Base-by-base conservation (phyloP, 441 rosid species). In the Populus tomentosa region DNA sequence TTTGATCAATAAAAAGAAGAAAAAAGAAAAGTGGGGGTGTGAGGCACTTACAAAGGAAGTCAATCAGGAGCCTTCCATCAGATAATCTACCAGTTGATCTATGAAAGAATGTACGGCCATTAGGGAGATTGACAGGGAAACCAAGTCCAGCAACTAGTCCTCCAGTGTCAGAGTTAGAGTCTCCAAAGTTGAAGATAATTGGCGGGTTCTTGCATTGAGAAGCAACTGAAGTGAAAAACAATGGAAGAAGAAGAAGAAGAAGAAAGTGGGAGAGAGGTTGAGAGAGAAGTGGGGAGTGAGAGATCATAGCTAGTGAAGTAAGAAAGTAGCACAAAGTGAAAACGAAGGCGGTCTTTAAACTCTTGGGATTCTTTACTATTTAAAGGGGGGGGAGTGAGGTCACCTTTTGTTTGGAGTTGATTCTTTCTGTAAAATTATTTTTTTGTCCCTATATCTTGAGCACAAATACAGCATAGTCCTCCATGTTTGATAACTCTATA, bases 161-260 rank as follows among this genome's bases (percentile, higher is more conserved):
- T 23, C 98, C 98, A 3, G 97, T 91, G 86, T 92, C 97, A 38
- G 97, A 91, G 88, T 92, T 92, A 3, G 97, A 94, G 79, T 94
- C 94, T 6, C 97, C 98, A 46, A 90, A 92, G 88, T 86, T 90
- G 94, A 92, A 94, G 81, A 94, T 88, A 64, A 92, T 75, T 2
- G 97, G 92, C 8, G 86, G 83, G 14, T 33, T 62, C n/a, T 78
- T 82, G 81, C 96, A 88, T 67, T 46, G 82, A 14, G 85, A 71
- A 70, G 85, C 81, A 6, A 62, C 79, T 0, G 77, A 59, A 67
- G 67, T 56, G 40, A 21, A 70, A 18, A 85, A 7, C 8, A 74
- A 65, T 4, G 78, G 67, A 40, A 21, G 24, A 40, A 59, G 8
- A 18, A 6, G 38, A 14, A 76, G 68, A 23, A 63, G 5, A 56